These are phyloP conservation scores for Arthrobotrys pseudoclavata DNA, from an alignment of 2,329 filamentous ascomycete genomes.

Conservation along the genomic window DNA sequence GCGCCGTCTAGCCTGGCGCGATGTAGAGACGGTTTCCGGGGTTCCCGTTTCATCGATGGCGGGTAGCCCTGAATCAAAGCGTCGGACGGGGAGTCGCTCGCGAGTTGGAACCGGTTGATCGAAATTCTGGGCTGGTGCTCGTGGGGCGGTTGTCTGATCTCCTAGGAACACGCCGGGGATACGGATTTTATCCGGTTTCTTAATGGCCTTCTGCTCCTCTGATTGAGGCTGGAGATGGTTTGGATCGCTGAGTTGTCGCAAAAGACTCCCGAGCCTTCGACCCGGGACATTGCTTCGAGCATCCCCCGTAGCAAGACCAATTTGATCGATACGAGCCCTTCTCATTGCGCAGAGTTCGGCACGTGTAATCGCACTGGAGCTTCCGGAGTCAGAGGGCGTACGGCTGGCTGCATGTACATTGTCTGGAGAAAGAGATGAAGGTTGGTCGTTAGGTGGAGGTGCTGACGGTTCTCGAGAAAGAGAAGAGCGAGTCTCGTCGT, in stretches of 20 bases:
- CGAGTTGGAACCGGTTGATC: neutral
- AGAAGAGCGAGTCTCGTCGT: neutral
- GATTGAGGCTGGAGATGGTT: neutral
- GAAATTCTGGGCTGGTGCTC: neutral
- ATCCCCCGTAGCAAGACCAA: neutral
- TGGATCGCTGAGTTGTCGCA: too few species aligned
- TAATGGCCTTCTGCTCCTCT: neutral
- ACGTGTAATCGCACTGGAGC: neutral
- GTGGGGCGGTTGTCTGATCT: neutral
- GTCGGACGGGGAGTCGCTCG: neutral
- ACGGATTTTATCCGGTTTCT: conserved; percentile 41
- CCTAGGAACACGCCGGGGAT: conserved; percentile 32
- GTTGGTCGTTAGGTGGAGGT: neutral
- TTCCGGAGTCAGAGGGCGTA: neutral
- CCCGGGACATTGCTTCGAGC: neutral
- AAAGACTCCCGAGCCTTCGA: neutral
- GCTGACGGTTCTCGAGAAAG: neutral
- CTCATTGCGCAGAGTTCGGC: conserved; percentile 2
- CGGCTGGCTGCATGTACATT: neutral
- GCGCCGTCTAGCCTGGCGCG: neutral
- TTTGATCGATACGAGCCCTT: neutral
- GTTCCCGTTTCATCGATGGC: neutral
- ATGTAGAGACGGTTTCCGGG: neutral
- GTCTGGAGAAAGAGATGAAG: neutral
- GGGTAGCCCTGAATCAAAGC: neutral